Conservation (phyloP, 2,329 filamentous ascomycete genomes). For the Phoma herbarum region DNA sequence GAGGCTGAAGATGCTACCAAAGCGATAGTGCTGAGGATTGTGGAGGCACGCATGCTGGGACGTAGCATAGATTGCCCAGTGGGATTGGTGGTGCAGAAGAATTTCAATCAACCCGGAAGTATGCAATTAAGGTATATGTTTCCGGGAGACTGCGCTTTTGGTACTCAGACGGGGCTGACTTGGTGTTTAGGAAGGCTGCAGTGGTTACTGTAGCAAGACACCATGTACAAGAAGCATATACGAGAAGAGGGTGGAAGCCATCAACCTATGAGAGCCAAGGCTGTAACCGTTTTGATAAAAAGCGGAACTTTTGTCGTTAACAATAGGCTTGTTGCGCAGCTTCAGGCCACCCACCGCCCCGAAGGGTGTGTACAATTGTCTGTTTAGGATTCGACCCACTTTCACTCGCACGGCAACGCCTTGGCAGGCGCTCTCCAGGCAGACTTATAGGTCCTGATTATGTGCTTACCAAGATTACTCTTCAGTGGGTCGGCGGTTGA, state of each 20-base stretch:
- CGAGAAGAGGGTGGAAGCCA: neutral
- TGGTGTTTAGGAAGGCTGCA: neutral
- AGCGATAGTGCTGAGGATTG: neutral
- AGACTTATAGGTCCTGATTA: neutral
- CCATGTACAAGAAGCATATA: neutral
- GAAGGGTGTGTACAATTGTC: neutral
- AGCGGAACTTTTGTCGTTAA: neutral
- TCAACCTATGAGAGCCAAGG: neutral
- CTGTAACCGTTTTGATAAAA: neutral
- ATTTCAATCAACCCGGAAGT: neutral
- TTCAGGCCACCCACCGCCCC: neutral
- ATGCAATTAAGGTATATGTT: too few relatives aligned
- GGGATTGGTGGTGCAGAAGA: neutral
- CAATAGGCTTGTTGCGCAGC: neutral
- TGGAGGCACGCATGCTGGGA: constrained; percentile 1
- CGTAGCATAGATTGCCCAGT: neutral
- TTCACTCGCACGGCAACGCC: neutral
- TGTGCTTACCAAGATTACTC: neutral
- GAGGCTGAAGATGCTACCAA: neutral
- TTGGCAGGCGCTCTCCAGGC: constrained; percentile 11
- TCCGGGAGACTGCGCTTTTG: neutral
- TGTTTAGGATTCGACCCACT: neutral
- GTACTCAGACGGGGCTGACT: neutral
- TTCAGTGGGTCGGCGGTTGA: neutral
- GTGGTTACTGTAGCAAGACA: neutral